Conservation (phyloP, 495 filamentous ascomycete genomes). For the Parathielavia hyrcaniae region DNA sequence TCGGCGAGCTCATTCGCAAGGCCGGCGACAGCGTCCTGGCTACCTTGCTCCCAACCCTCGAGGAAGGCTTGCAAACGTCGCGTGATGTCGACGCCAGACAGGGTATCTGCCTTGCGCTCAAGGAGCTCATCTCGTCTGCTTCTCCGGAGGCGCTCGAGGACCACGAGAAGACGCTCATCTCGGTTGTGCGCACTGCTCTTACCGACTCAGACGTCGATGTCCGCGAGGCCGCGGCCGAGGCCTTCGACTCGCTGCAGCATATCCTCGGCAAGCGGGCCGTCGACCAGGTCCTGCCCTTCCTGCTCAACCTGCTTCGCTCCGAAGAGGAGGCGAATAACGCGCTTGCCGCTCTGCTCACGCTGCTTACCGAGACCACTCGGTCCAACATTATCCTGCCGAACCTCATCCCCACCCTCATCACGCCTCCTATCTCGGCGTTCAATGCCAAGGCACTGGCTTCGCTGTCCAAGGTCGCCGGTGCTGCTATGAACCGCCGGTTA, state of each 20-base stretch:
- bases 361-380: conserved; percentile 86
- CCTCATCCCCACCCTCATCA: conserved; percentile 84
- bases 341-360: conserved; percentile 80
- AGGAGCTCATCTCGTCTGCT: conserved; percentile 88
- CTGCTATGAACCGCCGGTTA: conserved; percentile 80
- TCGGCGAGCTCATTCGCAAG: conserved; percentile 94
- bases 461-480: conserved; percentile 79
- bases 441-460: conserved; percentile 92
- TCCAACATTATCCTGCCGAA: conserved; percentile 96
- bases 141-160: conserved; percentile 85
- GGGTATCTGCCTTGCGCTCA: conserved; percentile 93
- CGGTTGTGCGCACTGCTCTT: conserved; percentile 85
- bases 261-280: conserved; percentile 89
- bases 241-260: conserved; percentile 89
- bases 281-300: conserved; percentile 88
- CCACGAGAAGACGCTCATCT: conserved; percentile 90
- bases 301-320: conserved; percentile 76
- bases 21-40: conserved; percentile 89
- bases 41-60: conserved; percentile 80
- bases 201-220: conserved; percentile 86
- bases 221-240: conserved; percentile 91
- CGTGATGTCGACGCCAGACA: conserved; percentile 91
- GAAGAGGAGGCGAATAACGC: conserved; percentile 88
- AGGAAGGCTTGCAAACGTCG: conserved; percentile 82
- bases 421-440: conserved; percentile 86